A percentile compares a stretch with the other conserved stretches of the same genome.
Evolutionary conservation across 768 basidiomycete species (phyloP).

Genomic region (Russula compacta): DNA sequence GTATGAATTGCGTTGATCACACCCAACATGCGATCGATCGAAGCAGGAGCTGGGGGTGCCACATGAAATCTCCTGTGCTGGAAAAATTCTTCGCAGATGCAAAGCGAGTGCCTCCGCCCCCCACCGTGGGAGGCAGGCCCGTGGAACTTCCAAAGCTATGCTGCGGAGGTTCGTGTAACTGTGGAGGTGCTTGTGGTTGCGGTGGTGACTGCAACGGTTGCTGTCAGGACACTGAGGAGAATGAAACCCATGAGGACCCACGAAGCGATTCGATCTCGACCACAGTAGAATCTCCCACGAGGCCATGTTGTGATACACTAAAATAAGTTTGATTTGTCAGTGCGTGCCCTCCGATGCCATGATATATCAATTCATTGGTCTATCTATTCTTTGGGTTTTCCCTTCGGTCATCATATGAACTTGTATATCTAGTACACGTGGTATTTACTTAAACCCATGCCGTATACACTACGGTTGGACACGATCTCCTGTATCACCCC

Average conservation of each 20-base stretch:
- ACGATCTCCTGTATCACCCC: neutral
- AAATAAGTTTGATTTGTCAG: neutral
- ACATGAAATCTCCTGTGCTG: neutral
- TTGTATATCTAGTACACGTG: slow-evolving; percentile 6
- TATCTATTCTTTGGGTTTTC: neutral
- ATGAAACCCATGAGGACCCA: neutral
- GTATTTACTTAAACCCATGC: neutral
- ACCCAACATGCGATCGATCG: slow-evolving; percentile 11
- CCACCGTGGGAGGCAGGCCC: slow-evolving; percentile 11
- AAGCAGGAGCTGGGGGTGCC: neutral
- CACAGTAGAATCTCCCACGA: neutral
- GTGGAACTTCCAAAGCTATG: slow-evolving; percentile 20
- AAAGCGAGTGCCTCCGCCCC: slow-evolving; percentile 15
- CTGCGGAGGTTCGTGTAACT: slow-evolving; percentile 18
- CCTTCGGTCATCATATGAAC: neutral
- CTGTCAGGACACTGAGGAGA: neutral
- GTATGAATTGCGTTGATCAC: slow-evolving; percentile 17
- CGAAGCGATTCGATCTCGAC: neutral
- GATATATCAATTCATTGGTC: neutral
- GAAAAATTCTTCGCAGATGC: slow-evolving; percentile 18
- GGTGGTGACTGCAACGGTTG: slow-evolving; percentile 15
- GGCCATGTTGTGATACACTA: neutral
- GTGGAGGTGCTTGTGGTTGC: slow-evolving; percentile 17
- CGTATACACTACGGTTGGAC: neutral
- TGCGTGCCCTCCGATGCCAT: neutral